Evolutionary conservation across 2,329 filamentous ascomycete genomes (phyloP), one percentile per base, ranked within the genome.

Genomic region (Pyrenochaeta sp.): DNA sequence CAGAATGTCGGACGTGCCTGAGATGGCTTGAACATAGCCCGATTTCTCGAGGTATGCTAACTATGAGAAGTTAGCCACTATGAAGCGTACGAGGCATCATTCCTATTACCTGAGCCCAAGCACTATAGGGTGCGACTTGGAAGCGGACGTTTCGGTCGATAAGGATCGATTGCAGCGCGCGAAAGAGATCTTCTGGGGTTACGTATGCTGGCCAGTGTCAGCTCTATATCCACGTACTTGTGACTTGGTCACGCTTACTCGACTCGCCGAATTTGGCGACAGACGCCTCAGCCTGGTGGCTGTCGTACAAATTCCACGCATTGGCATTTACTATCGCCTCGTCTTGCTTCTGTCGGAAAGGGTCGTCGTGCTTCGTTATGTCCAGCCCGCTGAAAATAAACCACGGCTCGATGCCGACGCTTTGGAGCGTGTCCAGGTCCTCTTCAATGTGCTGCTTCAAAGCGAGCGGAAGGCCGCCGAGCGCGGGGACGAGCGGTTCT

Each of bases 361-460:
- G 79, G 46, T 91, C 88, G 42, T 77, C 75, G 70, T 93, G 89
- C 71, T 91, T 90, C 39, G 88, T 88, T 59, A 93, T 85, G 39
- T 92, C 88, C 70, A 97, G 86, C 36, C 95, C 95, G 76, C 94
- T 91, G 78, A 99, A 99, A 50, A 99, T 85, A 77, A 99, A 98
- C 62, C 96, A 82, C 1, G 91, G 91, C n/a, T 83, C 87, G 51
- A 96, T 89, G 22, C 86, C 86, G 69, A 89, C 81, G 45, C 85
- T 84, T 59, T 87, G 86, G 83, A 95, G 92, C 57, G 83, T 82
- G 59, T 90, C 85, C 30, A 99, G 82, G 68, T 96, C 91, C 50
- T 86, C 84, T 73, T 91, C 87, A 62, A 99, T 90, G 71, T 90
- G 90, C 64, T 82, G 83, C 77, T 87, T 87, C 72, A 98, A 85